These are phyloP conservation scores for Phalaenopsis hybrid DNA, from an alignment of 116 monocot genomes.

Conservation along the genomic window DNA sequence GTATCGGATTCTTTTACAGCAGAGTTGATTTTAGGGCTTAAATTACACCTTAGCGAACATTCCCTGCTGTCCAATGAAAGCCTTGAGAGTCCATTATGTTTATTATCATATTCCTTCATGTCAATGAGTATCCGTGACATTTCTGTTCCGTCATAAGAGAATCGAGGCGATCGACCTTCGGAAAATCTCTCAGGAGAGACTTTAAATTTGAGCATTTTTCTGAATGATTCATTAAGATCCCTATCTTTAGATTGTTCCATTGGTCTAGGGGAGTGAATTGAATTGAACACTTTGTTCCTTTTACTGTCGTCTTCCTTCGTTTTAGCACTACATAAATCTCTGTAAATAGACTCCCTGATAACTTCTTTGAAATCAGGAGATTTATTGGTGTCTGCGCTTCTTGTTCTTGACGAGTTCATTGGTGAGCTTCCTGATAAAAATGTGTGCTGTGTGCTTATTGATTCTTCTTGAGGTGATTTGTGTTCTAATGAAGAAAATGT, in stretches of 20 bases:
- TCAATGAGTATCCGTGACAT: constrained; percentile 7
- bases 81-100: constrained; percentile 46
- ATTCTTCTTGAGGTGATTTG: constrained; percentile 44
- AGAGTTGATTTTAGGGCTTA: constrained; percentile 26
- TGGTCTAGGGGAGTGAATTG: not conserved
- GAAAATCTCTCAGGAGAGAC: constrained; percentile 6
- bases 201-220: constrained; percentile 37
- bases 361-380: constrained; percentile 51
- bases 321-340: constrained; percentile 12
- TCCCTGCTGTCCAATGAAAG: constrained; percentile 61
- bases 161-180: constrained; percentile 8
- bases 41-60: constrained; percentile 19
- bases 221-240: constrained; percentile 31
- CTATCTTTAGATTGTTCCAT: not conserved
- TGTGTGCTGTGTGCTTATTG: constrained; percentile 10
- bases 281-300: not conserved
- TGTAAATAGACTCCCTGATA: constrained; percentile 65
- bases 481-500: constrained; percentile 69
- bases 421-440: constrained; percentile 29
- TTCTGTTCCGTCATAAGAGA: constrained; percentile 58
- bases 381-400: not conserved
- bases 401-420: constrained; percentile 22
- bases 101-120: not conserved
- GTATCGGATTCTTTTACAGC: constrained; percentile 20
- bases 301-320: not conserved